Evolutionary conservation across 1,284 basidiomycete genomes (phyloP).

Genomic region (Hypsizygus ulmarius): DNA sequence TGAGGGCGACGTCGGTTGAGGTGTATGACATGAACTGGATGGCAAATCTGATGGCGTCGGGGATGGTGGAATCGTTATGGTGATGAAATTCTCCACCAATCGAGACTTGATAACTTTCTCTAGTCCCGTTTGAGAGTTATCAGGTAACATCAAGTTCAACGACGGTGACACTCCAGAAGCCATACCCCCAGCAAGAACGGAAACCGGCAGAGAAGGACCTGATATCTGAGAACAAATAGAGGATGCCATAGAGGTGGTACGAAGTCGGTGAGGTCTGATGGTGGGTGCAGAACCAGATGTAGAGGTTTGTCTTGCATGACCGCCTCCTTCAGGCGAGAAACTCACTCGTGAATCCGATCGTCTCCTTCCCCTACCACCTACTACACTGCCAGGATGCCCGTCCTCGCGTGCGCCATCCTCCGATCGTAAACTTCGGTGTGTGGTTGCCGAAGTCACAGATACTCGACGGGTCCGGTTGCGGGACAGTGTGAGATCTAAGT

Average conservation of each 20-base stretch:
- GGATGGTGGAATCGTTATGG: conserved; percentile 42
- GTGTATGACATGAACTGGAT: conserved; percentile 15
- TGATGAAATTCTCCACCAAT: conserved; percentile 76
- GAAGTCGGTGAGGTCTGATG: conserved; percentile 39
- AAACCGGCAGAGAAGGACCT: conserved; percentile 9
- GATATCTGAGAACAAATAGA: conserved; percentile 34
- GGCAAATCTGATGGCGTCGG: conserved; percentile 22
- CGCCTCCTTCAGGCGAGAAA: conserved; percentile 31
- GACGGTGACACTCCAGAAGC: conserved; percentile 18
- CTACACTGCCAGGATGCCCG: conserved; percentile 20
- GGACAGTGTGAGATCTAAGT: conserved; percentile 61
- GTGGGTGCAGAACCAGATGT: conserved; percentile 28
- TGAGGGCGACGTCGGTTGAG: conserved; percentile 17
- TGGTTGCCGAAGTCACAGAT: conserved; percentile 57
- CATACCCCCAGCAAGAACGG: conserved; percentile 9
- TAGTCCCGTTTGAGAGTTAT: conserved; percentile 63
- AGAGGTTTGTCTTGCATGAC: conserved; percentile 19
- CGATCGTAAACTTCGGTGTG: conserved; percentile 43
- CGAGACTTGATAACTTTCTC: conserved; percentile 71
- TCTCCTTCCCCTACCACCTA: conserved; percentile 36
- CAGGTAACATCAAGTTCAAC: conserved; percentile 39
- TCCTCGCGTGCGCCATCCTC: conserved; percentile 41
- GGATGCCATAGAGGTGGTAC: conserved; percentile 51
- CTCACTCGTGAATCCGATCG: conserved; percentile 38
- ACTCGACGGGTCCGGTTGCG: conserved; percentile 58